Evolutionary conservation across 768 basidiomycete species (phyloP), one percentile per base, ranked within the genome.

Genomic region (Podaxis pistillaris): DNA sequence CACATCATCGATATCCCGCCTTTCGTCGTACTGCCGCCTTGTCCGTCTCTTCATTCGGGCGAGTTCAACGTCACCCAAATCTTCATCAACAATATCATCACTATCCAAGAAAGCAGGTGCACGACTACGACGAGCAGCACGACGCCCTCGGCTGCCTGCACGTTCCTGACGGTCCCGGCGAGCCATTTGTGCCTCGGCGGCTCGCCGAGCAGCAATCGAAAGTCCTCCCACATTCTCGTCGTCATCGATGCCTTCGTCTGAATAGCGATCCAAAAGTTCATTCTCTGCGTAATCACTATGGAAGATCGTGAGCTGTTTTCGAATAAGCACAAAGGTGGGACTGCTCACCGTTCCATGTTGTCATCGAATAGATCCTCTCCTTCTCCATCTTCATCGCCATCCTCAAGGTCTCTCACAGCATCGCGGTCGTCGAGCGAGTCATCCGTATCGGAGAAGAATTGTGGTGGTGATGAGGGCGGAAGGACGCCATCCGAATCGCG

Each of bases 321-420:
- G 65, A 24, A 58, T 30, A 44, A 19, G 53, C 41, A 7, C 5
- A 49, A 33, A 49, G 12, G 63, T 53, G 37, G 9, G 9, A 1
- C 63, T 38, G 64, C 86, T 67, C 71, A 93, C 96, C 81, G 82
- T 73, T 90, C 85, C 63, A 93, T 74, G 55, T 78, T 80, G n/a
- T 94, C 87, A 37, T 82, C 91, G 73, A 96, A 98, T 47, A 99
- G 85, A 76, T 98, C 96, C 73, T 98, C 96, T 40, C 92, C 93
- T 24, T 92, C 90, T n/a, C 83, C 94, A 11, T 89, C 91, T 17
- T 86, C 91, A 4, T 86, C 91, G 30, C 79, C 89, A 56, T 87
- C 88, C n/a, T 87, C 86, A 13, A 85, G 76, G 68, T 90, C 86
- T 59, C 73, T 78, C 3, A 90, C 80, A 1, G 81, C 85, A 66